A percentile compares a stretch with the other conserved stretches of the same genome.
phyloP scores from a whole-genome alignment of 208 protist species.

The Zelonia costaricensis region DNA sequence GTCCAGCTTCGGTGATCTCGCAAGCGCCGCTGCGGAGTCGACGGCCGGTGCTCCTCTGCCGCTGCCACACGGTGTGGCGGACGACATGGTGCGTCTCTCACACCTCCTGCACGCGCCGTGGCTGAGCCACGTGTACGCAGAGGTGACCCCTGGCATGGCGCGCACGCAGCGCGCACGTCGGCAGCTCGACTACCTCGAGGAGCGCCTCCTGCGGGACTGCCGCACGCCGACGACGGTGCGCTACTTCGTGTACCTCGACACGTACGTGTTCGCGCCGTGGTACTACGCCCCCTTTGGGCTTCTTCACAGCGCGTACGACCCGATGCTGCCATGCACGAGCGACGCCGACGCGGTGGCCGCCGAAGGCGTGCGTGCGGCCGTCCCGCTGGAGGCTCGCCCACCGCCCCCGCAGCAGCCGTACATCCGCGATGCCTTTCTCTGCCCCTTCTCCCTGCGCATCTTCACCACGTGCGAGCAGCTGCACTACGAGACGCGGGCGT shows the following conservation, averaged over 20 bases:
- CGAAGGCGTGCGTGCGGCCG: not conserved
- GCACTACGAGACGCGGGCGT: slow-evolving; percentile 65
- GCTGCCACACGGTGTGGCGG: slow-evolving; percentile 5
- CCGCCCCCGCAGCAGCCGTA: slow-evolving; percentile 39
- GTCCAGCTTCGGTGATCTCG: not conserved
- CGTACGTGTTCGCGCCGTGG: slow-evolving; percentile 80
- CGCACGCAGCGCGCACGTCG: slow-evolving; percentile 58
- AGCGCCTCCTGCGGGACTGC: slow-evolving; percentile 82
- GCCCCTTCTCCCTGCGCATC: slow-evolving; percentile 85
- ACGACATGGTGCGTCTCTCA: slow-evolving; percentile 14
- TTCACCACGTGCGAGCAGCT: slow-evolving; percentile 72
- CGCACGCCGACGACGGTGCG: slow-evolving; percentile 79
- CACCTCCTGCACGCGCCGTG: slow-evolving; percentile 18
- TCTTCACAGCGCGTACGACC: slow-evolving; percentile 75
- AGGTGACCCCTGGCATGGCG: slow-evolving; percentile 79
- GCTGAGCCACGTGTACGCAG: slow-evolving; percentile 62
- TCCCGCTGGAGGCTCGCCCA: not conserved
- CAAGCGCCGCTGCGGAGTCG: not conserved
- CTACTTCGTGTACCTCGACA: slow-evolving; percentile 72
- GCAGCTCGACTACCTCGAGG: slow-evolving; percentile 80
- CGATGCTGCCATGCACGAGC: slow-evolving; percentile 25
- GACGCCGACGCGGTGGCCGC: not conserved
- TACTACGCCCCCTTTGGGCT: slow-evolving; percentile 86
- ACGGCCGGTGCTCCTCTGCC: not conserved
- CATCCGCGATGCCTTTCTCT: slow-evolving; percentile 81